A percentile compares a stretch with the other conserved stretches of the same genome.
phyloP scores from a whole-genome alignment of 257 asterid species.

The Fraxinus americana region DNA sequence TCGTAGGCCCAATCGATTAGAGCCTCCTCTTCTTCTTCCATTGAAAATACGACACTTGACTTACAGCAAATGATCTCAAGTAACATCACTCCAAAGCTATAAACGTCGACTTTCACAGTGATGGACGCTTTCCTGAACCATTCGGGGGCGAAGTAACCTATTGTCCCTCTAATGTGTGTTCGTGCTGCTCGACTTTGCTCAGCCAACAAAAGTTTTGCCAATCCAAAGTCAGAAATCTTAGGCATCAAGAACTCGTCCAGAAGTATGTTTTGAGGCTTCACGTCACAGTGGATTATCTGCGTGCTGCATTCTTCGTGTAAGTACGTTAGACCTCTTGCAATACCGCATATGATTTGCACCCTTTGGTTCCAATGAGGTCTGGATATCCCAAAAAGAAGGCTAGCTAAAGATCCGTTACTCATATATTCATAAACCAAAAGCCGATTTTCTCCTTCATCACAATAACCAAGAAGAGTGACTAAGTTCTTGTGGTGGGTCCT shows the following conservation, averaged over 20 bases:
- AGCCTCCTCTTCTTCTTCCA: conserved; percentile 30
- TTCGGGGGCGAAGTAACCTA: conserved; percentile 41
- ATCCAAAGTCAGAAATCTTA: conserved; percentile 39
- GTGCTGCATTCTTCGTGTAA: conserved; percentile 44
- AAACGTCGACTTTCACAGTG: conserved; percentile 47
- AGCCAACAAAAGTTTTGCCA: conserved; percentile 38
- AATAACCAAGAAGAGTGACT: conserved; percentile 47
- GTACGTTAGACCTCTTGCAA: conserved; percentile 41
- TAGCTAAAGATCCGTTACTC: conserved; percentile 42
- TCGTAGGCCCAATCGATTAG: conserved; percentile 47
- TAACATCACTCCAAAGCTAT: conserved; percentile 57
- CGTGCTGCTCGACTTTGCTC: conserved; percentile 34
- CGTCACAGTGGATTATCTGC: conserved; percentile 44
- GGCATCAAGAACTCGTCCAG: conserved; percentile 31
- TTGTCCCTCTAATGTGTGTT: conserved; percentile 36
- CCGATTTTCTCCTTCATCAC: conserved; percentile 42
- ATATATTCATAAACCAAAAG: conserved; percentile 44
- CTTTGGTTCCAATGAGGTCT: conserved; percentile 51
- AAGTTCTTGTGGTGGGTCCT: conserved; percentile 59
- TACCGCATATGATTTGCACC: conserved; percentile 34
- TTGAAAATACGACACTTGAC: conserved; percentile 22
- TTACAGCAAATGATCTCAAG: conserved; percentile 43
- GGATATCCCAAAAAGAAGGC: conserved; percentile 30
- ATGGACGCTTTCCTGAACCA: conserved; percentile 41
- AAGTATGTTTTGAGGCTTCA: conserved; percentile 52